Evolutionary conservation across 768 basidiomycete genomes (phyloP).

Genomic region (Leccinum subtestaceum): DNA sequence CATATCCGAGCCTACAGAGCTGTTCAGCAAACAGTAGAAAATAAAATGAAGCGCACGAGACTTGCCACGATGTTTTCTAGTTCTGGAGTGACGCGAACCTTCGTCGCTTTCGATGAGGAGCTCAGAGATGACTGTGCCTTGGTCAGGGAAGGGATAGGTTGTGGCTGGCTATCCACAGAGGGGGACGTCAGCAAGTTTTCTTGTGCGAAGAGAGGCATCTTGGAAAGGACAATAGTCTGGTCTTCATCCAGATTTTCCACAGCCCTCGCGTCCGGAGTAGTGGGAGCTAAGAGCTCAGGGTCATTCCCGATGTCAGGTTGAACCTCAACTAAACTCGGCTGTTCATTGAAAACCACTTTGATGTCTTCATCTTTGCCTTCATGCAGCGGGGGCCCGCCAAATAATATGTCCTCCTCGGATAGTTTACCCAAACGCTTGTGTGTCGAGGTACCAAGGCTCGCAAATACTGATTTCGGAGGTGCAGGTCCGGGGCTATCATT

Average conservation of each 20-base stretch:
- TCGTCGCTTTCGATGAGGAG: slow-evolving; percentile 28
- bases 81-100: slow-evolving; percentile 55
- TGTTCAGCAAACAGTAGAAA: background rate
- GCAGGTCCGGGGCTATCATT: slow-evolving; percentile 45
- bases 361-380: slow-evolving; percentile 1
- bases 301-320: slow-evolving; percentile 8
- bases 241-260: slow-evolving; percentile 28
- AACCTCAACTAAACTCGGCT: slow-evolving; percentile 12
- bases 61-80: slow-evolving; percentile 64
- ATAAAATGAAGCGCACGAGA: slow-evolving; percentile 3
- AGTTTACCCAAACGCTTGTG: slow-evolving; percentile 2
- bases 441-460: slow-evolving; percentile 18
- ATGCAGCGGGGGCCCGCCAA: slow-evolving; percentile 4
- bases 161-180: slow-evolving; percentile 5
- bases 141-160: slow-evolving; percentile 1
- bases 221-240: slow-evolving; percentile 31
- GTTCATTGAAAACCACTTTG: slow-evolving; percentile 9
- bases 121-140: slow-evolving; percentile 9
- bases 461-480: slow-evolving; percentile 30
- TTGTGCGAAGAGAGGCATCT: background rate
- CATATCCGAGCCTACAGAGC: slow-evolving; percentile 61
- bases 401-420: slow-evolving; percentile 9
- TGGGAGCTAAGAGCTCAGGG: slow-evolving; percentile 1
- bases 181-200: background rate
- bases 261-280: background rate